Evolutionary conservation across 192 early-diverging fungal species (phyloP).

Genomic region (Obelidium mucronatum): DNA sequence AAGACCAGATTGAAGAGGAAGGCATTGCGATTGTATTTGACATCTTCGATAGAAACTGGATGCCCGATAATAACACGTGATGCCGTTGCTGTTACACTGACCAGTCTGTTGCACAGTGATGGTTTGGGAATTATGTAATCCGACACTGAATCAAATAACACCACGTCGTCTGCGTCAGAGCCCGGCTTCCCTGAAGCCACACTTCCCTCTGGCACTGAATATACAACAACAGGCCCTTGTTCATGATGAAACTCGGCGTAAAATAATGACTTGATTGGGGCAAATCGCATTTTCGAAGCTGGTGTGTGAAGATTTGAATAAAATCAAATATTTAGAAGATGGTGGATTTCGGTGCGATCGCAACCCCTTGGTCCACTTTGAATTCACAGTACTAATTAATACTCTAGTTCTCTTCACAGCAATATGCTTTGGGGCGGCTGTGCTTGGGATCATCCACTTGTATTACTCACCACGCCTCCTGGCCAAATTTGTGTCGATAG

Average conservation of each 20-base stretch:
- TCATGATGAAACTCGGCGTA: constrained; percentile 80
- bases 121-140: constrained; percentile 89
- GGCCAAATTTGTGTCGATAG: neutral
- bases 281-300: constrained; percentile 54
- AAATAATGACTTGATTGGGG: constrained; percentile 78
- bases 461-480: constrained; percentile 19
- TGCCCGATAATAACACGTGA: constrained; percentile 75
- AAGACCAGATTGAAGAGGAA: constrained; percentile 95
- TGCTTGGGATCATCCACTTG: constrained; percentile 17
- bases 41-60: constrained; percentile 76
- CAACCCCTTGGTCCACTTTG: neutral
- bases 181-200: neutral
- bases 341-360: constrained; percentile 5
- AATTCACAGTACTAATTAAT: neutral
- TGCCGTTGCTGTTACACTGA: constrained; percentile 69
- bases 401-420: constrained; percentile 14
- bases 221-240: constrained; percentile 78
- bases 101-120: constrained; percentile 74
- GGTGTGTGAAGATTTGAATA: neutral
- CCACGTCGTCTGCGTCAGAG: constrained; percentile 8
- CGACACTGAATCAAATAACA: constrained; percentile 80
- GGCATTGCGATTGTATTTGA: constrained; percentile 78
- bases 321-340: no score
- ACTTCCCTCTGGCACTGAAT: constrained; percentile 58
- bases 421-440: constrained; percentile 29